Evolutionary conservation across 495 filamentous ascomycete genomes (phyloP).

Genomic region (Tuber magnatum): DNA sequence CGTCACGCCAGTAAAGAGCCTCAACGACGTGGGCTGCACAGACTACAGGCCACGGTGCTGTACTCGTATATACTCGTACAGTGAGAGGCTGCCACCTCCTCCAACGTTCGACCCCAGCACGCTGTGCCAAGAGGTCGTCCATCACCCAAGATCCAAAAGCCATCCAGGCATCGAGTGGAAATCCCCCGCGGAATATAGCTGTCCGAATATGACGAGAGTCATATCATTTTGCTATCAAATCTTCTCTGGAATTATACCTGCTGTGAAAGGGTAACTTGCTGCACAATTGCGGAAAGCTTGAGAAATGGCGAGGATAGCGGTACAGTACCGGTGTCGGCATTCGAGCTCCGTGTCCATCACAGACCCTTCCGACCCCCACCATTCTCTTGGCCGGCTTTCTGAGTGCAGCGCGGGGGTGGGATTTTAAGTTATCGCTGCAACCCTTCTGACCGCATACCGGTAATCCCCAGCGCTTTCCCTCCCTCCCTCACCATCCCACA

Average conservation of each 20-base stretch:
- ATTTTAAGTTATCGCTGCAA: slow-evolving; percentile 1
- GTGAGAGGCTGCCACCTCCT: neutral
- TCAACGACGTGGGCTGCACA: neutral
- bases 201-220: neutral
- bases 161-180: neutral
- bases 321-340: neutral
- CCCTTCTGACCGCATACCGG: neutral
- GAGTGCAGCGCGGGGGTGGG: neutral
- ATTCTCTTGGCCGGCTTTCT: neutral
- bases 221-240: neutral
- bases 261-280: neutral
- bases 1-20: neutral
- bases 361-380: neutral
- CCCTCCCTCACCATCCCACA: neutral
- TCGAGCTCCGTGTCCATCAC: neutral
- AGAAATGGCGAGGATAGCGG: neutral
- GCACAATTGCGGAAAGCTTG: neutral
- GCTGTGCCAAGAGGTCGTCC: neutral
- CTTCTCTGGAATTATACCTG: neutral
- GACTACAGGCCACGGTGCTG: neutral
- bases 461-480: neutral
- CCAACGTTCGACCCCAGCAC: neutral
- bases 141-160: neutral
- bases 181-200: neutral
- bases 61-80: no score